phyloP scores from a whole-genome alignment of 1,284 basidiomycete genomes.

The Pyrrhoderma lamaoense region DNA sequence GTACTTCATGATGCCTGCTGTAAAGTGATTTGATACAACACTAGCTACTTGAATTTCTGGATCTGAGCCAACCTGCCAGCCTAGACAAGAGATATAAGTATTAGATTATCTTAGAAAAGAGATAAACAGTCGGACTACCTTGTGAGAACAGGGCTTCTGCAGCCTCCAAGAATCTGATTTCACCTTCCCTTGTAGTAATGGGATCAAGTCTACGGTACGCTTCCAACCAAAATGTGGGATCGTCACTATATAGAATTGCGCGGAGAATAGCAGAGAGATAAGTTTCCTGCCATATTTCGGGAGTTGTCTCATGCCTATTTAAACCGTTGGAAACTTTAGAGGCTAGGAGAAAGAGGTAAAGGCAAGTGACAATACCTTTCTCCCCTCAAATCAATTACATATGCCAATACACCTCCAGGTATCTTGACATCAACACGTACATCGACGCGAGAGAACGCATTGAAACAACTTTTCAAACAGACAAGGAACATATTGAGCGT shows the following conservation, averaged over 20 bases:
- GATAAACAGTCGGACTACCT: conserved; percentile 39
- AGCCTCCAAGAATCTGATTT: conserved; percentile 85
- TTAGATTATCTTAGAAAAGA: not conserved
- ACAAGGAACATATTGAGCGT: no score
- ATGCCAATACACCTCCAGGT: conserved; percentile 93
- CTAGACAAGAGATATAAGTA: conserved; percentile 31
- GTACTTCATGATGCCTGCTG: conserved; percentile 93
- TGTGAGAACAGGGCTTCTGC: conserved; percentile 89
- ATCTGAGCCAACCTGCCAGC: conserved; percentile 98
- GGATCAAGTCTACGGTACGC: conserved; percentile 96
- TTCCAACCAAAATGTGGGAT: conserved; percentile 85
- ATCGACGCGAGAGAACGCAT: conserved; percentile 96
- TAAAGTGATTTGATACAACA: conserved; percentile 94
- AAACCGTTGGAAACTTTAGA: conserved; percentile 7
- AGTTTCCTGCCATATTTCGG: conserved; percentile 95
- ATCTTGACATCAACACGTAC: conserved; percentile 98
- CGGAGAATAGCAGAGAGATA: conserved; percentile 91
- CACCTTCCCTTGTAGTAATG: conserved; percentile 84
- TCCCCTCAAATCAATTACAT: conserved; percentile 90
- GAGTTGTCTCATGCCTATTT: conserved; percentile 82
- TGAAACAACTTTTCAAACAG: conserved; percentile 96
- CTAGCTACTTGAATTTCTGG: conserved; percentile 99
- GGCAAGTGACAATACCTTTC: conserved; percentile 58
- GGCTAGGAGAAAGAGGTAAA: no score
- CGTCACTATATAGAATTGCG: conserved; percentile 92